Evolutionary conservation across 805 yeast species (phyloP).

Genomic region (Metschnikowia matae): DNA sequence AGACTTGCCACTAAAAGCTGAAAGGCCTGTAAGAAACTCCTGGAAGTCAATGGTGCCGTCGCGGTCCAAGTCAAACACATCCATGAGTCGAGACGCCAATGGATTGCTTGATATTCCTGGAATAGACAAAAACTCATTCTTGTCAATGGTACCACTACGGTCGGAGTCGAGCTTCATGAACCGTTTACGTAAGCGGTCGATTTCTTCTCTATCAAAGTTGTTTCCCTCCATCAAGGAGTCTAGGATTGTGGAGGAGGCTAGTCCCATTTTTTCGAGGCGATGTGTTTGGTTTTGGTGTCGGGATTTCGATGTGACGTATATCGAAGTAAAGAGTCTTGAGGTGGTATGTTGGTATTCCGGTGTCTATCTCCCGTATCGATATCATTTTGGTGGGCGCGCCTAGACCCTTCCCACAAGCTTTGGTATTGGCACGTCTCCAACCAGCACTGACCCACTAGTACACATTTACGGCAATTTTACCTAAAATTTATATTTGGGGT

Average conservation of each 20-base stretch:
- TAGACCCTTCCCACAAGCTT: background rate
- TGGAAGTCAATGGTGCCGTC: conserved; percentile 93
- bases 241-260: conserved; percentile 53
- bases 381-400: background rate
- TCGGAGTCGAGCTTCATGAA: conserved; percentile 95
- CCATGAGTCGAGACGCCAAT: conserved; percentile 82
- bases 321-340: background rate
- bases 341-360: background rate
- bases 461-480: too few species aligned
- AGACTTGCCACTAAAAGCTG: conserved; percentile 84
- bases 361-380: background rate
- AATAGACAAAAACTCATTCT: conserved; percentile 82
- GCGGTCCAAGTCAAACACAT: conserved; percentile 89
- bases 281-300: background rate
- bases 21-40: conserved; percentile 83
- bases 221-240: conserved; percentile 79
- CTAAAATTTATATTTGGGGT: too few species aligned
- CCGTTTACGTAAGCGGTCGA: conserved; percentile 84
- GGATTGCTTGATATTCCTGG: conserved; percentile 94
- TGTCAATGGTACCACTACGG: conserved; percentile 87
- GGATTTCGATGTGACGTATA: background rate
- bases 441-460: too few species aligned
- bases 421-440: background rate
- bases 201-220: conserved; percentile 84
- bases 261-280: conserved; percentile 45